A percentile compares a stretch with the other conserved stretches of the same genome.
Conservation (phyloP, 2,329 filamentous ascomycete species). For the Bertia moriformis region DNA sequence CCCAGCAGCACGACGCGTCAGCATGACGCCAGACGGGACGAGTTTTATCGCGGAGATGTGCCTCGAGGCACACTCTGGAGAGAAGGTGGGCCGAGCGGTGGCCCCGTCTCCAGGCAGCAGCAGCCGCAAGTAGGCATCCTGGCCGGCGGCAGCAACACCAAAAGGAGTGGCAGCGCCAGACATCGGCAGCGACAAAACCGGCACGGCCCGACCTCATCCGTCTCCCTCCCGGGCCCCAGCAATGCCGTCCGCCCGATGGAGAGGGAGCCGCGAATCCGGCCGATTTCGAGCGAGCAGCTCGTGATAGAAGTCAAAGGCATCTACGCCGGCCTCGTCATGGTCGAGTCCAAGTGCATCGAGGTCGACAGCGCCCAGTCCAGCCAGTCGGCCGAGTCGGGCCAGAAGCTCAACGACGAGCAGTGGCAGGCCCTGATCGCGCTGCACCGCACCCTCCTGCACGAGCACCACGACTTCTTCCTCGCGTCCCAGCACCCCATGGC, state of each 20-base stretch:
- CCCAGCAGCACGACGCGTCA: no score
- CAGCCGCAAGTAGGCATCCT: no score
- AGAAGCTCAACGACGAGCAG: slow-evolving; percentile 46
- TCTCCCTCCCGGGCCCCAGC: no score
- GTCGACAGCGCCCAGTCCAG: slow-evolving; percentile 51
- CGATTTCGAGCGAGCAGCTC: slow-evolving; percentile 65
- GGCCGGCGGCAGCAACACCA: no score
- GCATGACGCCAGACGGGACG: no score
- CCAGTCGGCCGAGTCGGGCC: slow-evolving; percentile 22
- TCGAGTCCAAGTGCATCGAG: slow-evolving; percentile 76
- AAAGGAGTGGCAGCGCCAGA: no score
- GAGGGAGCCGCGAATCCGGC: slow-evolving; percentile 47
- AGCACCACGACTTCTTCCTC: slow-evolving; percentile 76
- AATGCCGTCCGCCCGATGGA: background rate
- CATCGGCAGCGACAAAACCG: no score
- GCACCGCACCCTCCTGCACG: slow-evolving; percentile 66
- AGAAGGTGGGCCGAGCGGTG: no score
- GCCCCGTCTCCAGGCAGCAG: no score
- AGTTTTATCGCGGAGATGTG: no score
- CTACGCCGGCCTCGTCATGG: slow-evolving; percentile 70
- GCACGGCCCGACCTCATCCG: no score
- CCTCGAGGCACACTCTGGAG: no score
- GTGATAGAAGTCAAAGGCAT: slow-evolving; percentile 71
- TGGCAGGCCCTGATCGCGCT: slow-evolving; percentile 75
- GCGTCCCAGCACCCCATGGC: slow-evolving; percentile 77